Evolutionary conservation across 768 basidiomycete genomes (phyloP).

Genomic region (Macrolepiota fuliginosa): DNA sequence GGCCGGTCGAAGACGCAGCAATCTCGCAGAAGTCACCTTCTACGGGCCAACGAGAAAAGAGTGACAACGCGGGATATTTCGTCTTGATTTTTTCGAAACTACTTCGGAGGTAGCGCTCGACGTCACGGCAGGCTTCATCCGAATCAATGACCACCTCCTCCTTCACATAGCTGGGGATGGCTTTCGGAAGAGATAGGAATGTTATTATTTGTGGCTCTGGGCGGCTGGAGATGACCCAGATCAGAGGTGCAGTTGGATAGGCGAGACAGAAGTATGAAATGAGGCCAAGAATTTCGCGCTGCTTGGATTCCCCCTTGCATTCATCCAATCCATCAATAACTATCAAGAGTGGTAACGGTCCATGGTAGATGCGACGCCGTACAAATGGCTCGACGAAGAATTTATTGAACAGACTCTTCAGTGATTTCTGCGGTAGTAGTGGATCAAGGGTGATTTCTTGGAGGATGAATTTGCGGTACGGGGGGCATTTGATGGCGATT

Average conservation of each 20-base stretch:
- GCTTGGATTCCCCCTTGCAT: conserved; percentile 15
- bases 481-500: neutral
- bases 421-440: neutral
- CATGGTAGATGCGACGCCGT: neutral
- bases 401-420: neutral
- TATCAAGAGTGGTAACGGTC: conserved; percentile 7
- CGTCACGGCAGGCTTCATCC: conserved; percentile 16
- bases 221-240: conserved; percentile 23
- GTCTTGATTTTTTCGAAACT: conserved; percentile 12
- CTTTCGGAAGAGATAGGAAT: conserved; percentile 1
- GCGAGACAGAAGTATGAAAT: conserved; percentile 1
- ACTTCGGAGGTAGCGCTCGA: conserved; percentile 15
- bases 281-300: conserved; percentile 15
- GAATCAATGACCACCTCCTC: conserved; percentile 10
- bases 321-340: conserved; percentile 26
- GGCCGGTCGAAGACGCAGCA: conserved; percentile 19
- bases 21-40: conserved; percentile 10
- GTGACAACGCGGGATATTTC: neutral
- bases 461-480: neutral
- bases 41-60: conserved; percentile 16
- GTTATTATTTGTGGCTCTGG: conserved; percentile 22
- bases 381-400: conserved; percentile 15
- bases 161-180: neutral
- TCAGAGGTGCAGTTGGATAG: conserved; percentile 12
- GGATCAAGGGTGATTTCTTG: neutral